Evolutionary conservation across 225 moss, liverwort and hornwort genomes (phyloP).

Genomic region (Pseudisothecium myosuroides): DNA sequence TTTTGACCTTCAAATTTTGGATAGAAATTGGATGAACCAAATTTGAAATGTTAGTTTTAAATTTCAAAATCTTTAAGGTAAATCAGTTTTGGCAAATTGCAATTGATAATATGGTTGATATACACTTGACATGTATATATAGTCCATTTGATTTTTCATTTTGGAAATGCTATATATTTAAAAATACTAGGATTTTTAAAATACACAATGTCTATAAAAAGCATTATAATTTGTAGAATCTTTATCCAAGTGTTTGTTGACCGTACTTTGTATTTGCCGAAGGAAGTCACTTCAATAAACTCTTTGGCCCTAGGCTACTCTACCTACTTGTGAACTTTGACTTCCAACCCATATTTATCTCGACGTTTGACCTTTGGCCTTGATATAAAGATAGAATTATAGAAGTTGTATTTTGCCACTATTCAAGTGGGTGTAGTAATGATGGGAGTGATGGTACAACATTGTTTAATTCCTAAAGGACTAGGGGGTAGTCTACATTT

Average conservation of each 20-base stretch:
- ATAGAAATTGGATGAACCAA: not conserved
- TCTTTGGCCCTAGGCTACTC: not conserved
- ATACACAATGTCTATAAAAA: not conserved
- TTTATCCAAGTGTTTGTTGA: not conserved
- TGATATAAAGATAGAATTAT: not conserved
- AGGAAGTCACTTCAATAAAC: not conserved
- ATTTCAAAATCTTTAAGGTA: not conserved
- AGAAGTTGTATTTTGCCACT: not conserved
- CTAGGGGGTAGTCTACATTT: too few relatives aligned
- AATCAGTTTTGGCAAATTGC: not conserved
- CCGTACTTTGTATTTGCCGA: not conserved
- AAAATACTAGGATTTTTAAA: not conserved
- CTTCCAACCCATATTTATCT: not conserved
- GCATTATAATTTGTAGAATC: not conserved
- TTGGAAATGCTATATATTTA: not conserved
- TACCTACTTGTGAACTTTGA: not conserved
- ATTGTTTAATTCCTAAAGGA: not conserved
- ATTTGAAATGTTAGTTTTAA: not conserved
- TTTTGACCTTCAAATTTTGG: not conserved
- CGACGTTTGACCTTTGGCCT: too few relatives aligned
- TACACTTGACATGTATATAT: not conserved
- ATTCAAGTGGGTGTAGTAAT: not conserved
- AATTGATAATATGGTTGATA: not conserved
- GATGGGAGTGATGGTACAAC: not conserved
- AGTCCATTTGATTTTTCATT: not conserved